Conservation (phyloP, 2,329 filamentous ascomycete species). For the Aspergillus sp. region DNA sequence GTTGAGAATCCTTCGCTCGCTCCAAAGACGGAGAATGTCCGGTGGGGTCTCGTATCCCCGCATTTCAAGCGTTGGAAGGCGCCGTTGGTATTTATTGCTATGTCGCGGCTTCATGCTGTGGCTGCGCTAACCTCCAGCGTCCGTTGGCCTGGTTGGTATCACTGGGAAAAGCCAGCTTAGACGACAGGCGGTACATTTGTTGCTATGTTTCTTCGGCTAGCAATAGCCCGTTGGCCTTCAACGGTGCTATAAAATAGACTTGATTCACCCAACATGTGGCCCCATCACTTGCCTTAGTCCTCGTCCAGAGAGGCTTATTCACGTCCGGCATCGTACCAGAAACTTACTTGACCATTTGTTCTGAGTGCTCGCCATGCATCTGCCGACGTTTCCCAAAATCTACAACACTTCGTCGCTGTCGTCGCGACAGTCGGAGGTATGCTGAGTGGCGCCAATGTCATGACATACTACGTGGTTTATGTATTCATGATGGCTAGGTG, state of each 20-base stretch:
- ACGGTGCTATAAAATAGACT: background rate
- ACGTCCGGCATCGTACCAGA: no score
- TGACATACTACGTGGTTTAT: conserved; percentile 30
- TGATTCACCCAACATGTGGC: background rate
- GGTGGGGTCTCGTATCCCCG: conserved; percentile 1
- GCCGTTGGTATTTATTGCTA: no score
- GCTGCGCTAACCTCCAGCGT: no score
- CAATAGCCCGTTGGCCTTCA: background rate
- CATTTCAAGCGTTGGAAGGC: background rate
- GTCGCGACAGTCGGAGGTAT: conserved; percentile 46
- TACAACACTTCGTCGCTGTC: conserved; percentile 47
- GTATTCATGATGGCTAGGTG: conserved; percentile 29
- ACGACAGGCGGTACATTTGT: no score
- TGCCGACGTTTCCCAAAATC: conserved; percentile 38
- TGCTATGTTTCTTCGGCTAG: background rate
- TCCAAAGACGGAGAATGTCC: conserved; percentile 1
- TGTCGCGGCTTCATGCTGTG: no score
- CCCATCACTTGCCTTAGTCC: background rate
- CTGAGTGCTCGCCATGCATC: conserved; percentile 5
- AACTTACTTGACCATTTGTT: background rate
- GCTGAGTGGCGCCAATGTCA: conserved; percentile 35
- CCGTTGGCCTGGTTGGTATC: no score
- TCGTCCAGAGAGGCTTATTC: no score
- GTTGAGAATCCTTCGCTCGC: no score
- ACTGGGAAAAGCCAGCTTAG: no score